Evolutionary conservation across 139 green algal species (phyloP).

Genomic region (Chlorella vulgaris): DNA sequence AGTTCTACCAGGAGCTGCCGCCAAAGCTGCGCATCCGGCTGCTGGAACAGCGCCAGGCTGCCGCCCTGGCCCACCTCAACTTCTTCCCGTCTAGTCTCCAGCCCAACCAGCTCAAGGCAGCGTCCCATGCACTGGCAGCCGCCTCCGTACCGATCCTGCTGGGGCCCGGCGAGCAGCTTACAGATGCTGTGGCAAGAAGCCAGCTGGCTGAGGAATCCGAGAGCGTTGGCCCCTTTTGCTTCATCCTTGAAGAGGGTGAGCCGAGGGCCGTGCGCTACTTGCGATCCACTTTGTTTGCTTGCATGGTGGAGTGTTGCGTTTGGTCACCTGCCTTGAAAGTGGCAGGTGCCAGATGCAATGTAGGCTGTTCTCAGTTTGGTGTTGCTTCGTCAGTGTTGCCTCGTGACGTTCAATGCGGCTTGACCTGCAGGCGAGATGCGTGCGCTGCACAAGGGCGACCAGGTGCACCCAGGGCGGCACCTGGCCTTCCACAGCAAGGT

Average conservation of each 20-base stretch:
- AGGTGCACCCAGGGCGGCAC: not conserved
- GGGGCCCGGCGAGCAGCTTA: not conserved
- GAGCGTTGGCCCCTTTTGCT: not conserved
- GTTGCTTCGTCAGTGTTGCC: too few species aligned
- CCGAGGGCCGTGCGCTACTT: too few species aligned
- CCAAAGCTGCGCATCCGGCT: not conserved
- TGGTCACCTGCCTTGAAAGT: not conserved
- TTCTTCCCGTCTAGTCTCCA: not conserved
- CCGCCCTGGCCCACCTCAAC: not conserved
- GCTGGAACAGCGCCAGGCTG: not conserved
- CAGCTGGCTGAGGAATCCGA: not conserved
- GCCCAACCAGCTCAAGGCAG: not conserved
- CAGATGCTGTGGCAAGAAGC: not conserved
- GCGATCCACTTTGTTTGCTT: too few species aligned
- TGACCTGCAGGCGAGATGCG: constrained; percentile 8
- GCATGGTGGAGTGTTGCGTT: not conserved
- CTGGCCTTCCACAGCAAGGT: too few species aligned
- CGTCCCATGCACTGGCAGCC: not conserved
- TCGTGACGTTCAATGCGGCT: not conserved
- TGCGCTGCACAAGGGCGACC: not conserved
- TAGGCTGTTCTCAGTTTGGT: too few species aligned
- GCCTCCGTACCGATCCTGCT: not conserved
- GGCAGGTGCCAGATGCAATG: too few species aligned
- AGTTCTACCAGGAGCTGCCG: not conserved
- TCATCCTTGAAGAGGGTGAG: constrained; percentile 15